These are phyloP conservation scores for Salix udensis DNA, from an alignment of 345 rosid species.

Conservation along the genomic window DNA sequence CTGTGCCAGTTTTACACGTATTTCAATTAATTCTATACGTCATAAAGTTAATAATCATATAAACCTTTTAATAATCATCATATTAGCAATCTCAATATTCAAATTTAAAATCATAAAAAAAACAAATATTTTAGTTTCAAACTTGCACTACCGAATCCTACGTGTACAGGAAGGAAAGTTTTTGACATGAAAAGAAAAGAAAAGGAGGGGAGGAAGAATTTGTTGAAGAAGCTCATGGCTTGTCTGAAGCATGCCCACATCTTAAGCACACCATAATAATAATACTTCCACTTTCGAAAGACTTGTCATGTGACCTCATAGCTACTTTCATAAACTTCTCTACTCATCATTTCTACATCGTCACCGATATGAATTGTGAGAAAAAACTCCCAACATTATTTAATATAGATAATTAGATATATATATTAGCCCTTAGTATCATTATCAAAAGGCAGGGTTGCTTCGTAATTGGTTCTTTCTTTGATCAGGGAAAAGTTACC, in stretches of 20 bases:
- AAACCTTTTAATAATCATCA: too few species aligned
- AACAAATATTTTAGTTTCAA: neutral
- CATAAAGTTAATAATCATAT: neutral
- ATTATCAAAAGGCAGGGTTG: constrained; percentile 28
- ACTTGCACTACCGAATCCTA: too few species aligned
- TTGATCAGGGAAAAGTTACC: constrained; percentile 29
- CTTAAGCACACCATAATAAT: constrained; percentile 41
- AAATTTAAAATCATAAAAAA: too few species aligned
- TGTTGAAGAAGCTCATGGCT: constrained; percentile 10
- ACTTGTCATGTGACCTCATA: constrained; percentile 29
- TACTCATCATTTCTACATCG: constrained; percentile 20
- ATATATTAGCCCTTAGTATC: constrained; percentile 8
- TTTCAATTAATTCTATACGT: accelerated
- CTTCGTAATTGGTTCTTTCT: constrained; percentile 44
- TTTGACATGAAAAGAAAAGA: neutral
- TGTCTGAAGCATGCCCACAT: constrained; percentile 30
- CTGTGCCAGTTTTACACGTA: accelerated
- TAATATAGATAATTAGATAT: constrained; percentile 5
- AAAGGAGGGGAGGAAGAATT: neutral
- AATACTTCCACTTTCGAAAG: constrained; percentile 35
- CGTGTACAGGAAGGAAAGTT: too few species aligned
- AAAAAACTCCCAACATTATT: neutral
- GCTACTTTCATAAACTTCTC: neutral
- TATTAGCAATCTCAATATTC: accelerated
- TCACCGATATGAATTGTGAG: constrained; percentile 18